Evolutionary conservation across 2,329 filamentous ascomycete genomes (phyloP).

Genomic region (Orbilia blumenaviensis): DNA sequence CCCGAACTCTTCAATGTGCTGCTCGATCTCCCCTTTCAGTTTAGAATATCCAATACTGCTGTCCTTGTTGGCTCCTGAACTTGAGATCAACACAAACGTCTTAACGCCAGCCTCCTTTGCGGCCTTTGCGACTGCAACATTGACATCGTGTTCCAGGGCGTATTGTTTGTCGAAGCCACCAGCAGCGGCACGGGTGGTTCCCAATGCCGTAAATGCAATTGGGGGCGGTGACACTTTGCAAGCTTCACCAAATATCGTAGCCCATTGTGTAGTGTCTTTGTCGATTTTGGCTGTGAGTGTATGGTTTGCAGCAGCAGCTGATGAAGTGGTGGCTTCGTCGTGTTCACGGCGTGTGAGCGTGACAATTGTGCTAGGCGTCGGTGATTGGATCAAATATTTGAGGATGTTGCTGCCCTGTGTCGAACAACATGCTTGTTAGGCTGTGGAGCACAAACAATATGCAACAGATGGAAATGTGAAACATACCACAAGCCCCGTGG

Average conservation of each 20-base stretch:
- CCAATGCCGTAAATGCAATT: conserved; percentile 79
- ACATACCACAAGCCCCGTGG: conserved; percentile 50
- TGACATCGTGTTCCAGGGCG: conserved; percentile 87
- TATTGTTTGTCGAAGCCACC: conserved; percentile 82
- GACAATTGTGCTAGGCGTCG: conserved; percentile 61
- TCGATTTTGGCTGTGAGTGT: conserved; percentile 40
- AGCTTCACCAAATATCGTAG: conserved; percentile 61
- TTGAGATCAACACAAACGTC: conserved; percentile 80
- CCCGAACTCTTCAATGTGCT: conserved; percentile 73
- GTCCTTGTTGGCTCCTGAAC: conserved; percentile 65
- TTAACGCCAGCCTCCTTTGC: conserved; percentile 77
- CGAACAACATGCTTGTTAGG: conserved; percentile 21
- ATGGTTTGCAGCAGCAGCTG: conserved; percentile 67
- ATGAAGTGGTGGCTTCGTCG: conserved; percentile 63
- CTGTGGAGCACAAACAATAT: background rate
- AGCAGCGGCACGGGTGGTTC: conserved; percentile 78
- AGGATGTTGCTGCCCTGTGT: conserved; percentile 76
- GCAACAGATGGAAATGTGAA: background rate
- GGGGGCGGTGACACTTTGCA: conserved; percentile 66
- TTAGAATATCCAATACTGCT: conserved; percentile 67
- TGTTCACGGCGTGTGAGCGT: conserved; percentile 66
- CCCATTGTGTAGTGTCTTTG: conserved; percentile 74
- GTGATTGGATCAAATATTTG: conserved; percentile 63
- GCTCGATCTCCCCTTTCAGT: conserved; percentile 91
- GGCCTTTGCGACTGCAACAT: conserved; percentile 77